These are phyloP conservation scores for Camellia sinensis DNA, from an alignment of 148 eudicot genomes.

Conservation along the genomic window DNA sequence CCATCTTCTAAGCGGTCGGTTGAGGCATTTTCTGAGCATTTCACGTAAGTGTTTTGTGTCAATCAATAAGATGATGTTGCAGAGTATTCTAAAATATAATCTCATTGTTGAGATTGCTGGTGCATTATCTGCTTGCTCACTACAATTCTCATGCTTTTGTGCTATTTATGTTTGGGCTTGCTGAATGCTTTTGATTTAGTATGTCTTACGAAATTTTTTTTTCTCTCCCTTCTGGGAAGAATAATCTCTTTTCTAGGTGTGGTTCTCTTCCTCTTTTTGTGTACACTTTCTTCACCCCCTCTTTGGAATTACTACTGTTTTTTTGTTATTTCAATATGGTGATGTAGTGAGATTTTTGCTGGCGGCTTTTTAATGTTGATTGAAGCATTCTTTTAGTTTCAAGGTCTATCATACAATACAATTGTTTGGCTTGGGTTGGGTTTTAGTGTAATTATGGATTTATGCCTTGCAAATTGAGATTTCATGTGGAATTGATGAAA, in stretches of 20 bases:
- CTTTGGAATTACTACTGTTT: neutral
- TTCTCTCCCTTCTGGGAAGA: neutral
- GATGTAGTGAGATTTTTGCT: neutral
- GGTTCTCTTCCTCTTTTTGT: neutral
- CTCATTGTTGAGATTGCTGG: neutral
- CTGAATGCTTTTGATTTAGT: neutral
- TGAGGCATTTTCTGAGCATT: conserved; percentile 92
- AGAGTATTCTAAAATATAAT: neutral
- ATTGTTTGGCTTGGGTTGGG: neutral
- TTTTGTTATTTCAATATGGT: neutral
- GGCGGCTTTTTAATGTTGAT: neutral
- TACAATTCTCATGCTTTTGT: neutral
- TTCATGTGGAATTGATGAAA: neutral
- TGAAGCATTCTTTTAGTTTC: neutral
- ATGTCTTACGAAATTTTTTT: neutral
- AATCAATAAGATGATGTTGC: neutral
- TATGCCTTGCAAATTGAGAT: neutral
- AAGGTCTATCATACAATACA: neutral
- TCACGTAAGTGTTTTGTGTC: conserved; percentile 57
- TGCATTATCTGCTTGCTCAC: neutral
- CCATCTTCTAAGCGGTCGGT: conserved; percentile 79
- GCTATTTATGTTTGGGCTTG: neutral
- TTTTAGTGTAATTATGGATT: neutral
- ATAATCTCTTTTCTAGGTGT: neutral
- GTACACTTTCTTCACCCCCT: neutral